Percentiles rank a stretch among this genome's conserved stretches.
These are phyloP conservation scores for Kurtzmaniella cleridarum DNA, from an alignment of 805 yeast genomes.

Conservation along the genomic window DNA sequence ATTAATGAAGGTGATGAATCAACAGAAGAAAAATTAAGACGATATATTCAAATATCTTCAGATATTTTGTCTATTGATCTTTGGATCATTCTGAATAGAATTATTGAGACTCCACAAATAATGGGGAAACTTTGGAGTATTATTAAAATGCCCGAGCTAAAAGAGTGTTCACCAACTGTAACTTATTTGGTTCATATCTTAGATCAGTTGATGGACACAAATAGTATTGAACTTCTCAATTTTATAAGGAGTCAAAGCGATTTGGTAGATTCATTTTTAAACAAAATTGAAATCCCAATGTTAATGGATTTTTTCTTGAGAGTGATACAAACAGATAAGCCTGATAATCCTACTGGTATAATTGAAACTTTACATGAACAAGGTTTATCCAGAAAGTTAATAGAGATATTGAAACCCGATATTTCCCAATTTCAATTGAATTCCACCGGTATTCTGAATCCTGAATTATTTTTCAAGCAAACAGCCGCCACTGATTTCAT, in stretches of 20 bases:
- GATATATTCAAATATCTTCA: conserved; percentile 35
- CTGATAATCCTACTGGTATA: conserved; percentile 83
- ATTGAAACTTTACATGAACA: conserved; percentile 72
- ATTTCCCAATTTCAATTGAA: conserved; percentile 44
- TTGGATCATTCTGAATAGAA: conserved; percentile 39
- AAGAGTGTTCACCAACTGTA: conserved; percentile 35
- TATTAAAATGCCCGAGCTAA: conserved; percentile 22
- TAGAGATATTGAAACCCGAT: conserved; percentile 65
- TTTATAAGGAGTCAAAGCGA: conserved; percentile 65
- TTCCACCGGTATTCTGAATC: conserved; percentile 19
- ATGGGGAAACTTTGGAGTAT: conserved; percentile 40
- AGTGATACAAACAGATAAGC: conserved; percentile 88
- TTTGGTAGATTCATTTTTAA: conserved; percentile 74
- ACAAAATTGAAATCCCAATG: conserved; percentile 88
- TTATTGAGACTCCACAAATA: conserved; percentile 36
- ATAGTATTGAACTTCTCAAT: conserved; percentile 54
- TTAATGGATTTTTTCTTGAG: conserved; percentile 88
- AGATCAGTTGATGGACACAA: conserved; percentile 74
- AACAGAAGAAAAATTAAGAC: conserved; percentile 26
- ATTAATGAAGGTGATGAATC: conserved; percentile 19
- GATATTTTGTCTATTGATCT: conserved; percentile 36
- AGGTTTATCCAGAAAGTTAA: conserved; percentile 62
- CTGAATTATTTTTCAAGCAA: conserved; percentile 50
- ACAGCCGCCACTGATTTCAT: conserved; percentile 94
- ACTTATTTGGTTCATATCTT: conserved; percentile 54